Evolutionary conservation across 2,329 filamentous ascomycete genomes (phyloP), one percentile per base, ranked within the genome.

Genomic region (Aspergillus fructus): DNA sequence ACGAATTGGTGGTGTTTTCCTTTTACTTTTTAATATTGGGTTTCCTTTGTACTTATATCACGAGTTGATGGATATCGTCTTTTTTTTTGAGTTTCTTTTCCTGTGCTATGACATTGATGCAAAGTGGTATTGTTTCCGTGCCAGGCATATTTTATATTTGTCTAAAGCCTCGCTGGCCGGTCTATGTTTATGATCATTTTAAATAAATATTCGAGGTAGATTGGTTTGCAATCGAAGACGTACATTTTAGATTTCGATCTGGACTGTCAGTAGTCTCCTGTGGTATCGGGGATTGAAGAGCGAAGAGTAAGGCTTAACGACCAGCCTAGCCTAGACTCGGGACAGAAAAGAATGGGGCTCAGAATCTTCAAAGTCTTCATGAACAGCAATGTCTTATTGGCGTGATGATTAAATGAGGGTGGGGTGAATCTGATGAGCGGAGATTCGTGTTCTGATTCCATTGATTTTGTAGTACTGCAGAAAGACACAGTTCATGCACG

Each of bases 41-140:
- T 37, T 61, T 66, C 59, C 56, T 64, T 46, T 59, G 64, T 68
- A 70, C 58, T 62, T 65, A 71, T 70, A 68, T 69, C 57, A 71
- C 68, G 70, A 70, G 67, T 66, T 67, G 65, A 72, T 71, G 68
- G 64, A 68, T 62, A 57, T 51, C 53, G 53, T 33, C 56, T 48
- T 40, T 30, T 47, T 47, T 50, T 55, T 41, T 33, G 13, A n/a
- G 15, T 37, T 45, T 48, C n/a, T 51, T 56, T 34, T 53, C 40
- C 27, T 42, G 21, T 39, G 30, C 37, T 30, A 52, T 52, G 48
- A 49, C 39, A 17, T 53, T 49, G 43, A 58, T 39, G 45, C 34
- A 51, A 37, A 42, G 40, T 42, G 41, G 19, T 52, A 52, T 55
- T 59, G 49, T 49, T 52, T 49, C 39, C 42, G 17, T 7, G 37